These are phyloP conservation scores for Colletotrichum graminicola DNA, from an alignment of 2,329 filamentous ascomycete genomes.

Conservation along the genomic window DNA sequence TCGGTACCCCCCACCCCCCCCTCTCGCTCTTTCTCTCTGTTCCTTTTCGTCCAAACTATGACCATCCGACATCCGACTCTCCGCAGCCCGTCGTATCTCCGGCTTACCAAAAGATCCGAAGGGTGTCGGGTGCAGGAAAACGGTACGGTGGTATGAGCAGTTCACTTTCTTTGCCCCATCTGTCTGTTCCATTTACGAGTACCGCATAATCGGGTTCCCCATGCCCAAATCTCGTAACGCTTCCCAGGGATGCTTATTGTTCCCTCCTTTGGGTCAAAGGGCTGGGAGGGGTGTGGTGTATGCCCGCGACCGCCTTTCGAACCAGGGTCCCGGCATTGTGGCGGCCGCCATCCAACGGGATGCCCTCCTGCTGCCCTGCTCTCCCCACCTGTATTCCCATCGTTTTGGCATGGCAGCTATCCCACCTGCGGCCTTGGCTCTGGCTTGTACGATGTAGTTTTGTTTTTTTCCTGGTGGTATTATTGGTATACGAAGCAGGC, in stretches of 20 bases:
- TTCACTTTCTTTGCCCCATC: background rate
- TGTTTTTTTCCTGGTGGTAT: background rate
- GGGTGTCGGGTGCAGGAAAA: constrained; percentile 25
- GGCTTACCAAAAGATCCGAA: constrained; percentile 30
- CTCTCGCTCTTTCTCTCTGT: background rate
- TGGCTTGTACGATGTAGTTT: background rate
- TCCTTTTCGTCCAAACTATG: background rate
- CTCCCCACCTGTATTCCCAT: background rate
- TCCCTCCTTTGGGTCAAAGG: constrained; percentile 9
- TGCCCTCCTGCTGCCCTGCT: background rate
- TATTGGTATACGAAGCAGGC: background rate
- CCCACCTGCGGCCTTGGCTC: background rate
- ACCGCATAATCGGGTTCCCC: constrained; percentile 20
- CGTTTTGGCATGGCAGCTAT: constrained; percentile 3
- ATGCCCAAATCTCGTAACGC: constrained; percentile 33
- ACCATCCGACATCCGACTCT: constrained; percentile 16
- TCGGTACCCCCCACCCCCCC: background rate
- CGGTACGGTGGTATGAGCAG: background rate
- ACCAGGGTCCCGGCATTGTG: constrained; percentile 17
- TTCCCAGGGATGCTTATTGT: constrained; percentile 38
- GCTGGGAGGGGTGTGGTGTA: too few species aligned
- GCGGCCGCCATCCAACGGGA: constrained; percentile 15
- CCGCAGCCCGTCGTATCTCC: constrained; percentile 33
- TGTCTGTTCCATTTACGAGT: background rate
- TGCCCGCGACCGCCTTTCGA: constrained; percentile 13